These are phyloP conservation scores for Pythium periplocum DNA, from an alignment of 352 stramenopile species.

Conservation along the genomic window DNA sequence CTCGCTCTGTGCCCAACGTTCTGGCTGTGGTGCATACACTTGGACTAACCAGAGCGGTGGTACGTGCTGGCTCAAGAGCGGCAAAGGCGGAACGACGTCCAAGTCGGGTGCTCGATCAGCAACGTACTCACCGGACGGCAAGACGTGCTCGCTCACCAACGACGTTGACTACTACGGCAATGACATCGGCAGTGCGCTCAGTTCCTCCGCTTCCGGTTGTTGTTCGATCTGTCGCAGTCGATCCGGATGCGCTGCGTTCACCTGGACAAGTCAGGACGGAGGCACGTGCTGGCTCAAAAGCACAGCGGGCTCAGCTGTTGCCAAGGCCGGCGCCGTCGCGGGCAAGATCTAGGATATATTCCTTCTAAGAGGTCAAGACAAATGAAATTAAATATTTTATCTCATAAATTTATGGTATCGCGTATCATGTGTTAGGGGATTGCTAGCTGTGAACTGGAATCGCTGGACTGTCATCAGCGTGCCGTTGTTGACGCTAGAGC, in stretches of 20 bases:
- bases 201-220: constrained; percentile 9
- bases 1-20: constrained; percentile 7
- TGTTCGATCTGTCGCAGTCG: constrained; percentile 25
- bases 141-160: constrained; percentile 2
- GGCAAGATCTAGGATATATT: not conserved
- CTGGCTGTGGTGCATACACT: constrained; percentile 15
- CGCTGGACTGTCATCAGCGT: no score
- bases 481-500: no score
- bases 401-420: no score
- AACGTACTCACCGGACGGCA: no score
- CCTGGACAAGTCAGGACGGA: constrained; percentile 39
- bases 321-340: not conserved
- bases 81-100: not conserved
- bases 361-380: no score
- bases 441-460: no score
- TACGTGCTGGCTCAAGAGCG: constrained; percentile 34
- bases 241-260: constrained; percentile 34
- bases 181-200: constrained; percentile 11
- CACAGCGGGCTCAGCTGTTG: not conserved
- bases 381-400: no score
- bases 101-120: constrained; percentile 1
- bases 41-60: constrained; percentile 19
- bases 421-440: no score
- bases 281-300: constrained; percentile 25
- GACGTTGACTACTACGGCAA: constrained; percentile 21